phyloP scores from a whole-genome alignment of 108 stramenopile genomes.

The Fragilaria radians region DNA sequence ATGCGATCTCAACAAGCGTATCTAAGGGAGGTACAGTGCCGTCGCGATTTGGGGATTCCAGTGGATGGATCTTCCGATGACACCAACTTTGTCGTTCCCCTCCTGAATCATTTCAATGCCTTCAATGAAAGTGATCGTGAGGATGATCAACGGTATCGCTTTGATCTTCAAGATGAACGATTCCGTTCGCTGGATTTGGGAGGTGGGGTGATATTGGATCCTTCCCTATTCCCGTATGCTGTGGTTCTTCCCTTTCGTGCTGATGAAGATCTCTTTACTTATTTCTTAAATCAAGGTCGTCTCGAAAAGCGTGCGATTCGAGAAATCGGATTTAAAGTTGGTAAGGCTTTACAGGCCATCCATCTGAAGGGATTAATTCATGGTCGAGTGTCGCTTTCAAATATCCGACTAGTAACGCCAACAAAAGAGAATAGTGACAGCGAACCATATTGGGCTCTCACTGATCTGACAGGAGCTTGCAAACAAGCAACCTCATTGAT shows the following conservation, averaged over 20 bases:
- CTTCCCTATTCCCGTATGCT: conserved; percentile 44
- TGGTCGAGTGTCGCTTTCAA: conserved; percentile 31
- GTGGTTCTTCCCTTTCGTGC: conserved; percentile 48
- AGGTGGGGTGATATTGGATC: no score
- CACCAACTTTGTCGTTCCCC: conserved; percentile 19
- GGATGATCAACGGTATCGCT: conserved; percentile 28
- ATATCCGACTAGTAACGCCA: conserved; percentile 16
- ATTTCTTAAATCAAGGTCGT: conserved; percentile 29
- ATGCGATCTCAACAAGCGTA: conserved; percentile 38
- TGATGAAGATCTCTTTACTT: conserved; percentile 46
- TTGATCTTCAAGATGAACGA: conserved; percentile 34
- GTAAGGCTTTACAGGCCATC: conserved; percentile 35
- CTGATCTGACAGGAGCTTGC: conserved; percentile 26
- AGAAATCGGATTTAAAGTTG: conserved; percentile 30
- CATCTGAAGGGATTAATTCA: conserved; percentile 44
- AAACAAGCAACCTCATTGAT: conserved; percentile 3
- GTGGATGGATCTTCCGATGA: conserved; percentile 10
- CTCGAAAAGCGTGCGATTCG: conserved; percentile 13
- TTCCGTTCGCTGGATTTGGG: conserved; percentile 24
- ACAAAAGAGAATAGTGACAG: conserved; percentile 17
- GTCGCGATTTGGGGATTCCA: conserved; percentile 24
- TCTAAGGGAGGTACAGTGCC: conserved; percentile 47
- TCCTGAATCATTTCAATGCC: conserved; percentile 20
- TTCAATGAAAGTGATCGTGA: conserved; percentile 10
- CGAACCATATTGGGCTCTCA: conserved; percentile 36